Evolutionary conservation across 148 eudicot genomes (phyloP).

Genomic region (Fagopyrum esculentum): DNA sequence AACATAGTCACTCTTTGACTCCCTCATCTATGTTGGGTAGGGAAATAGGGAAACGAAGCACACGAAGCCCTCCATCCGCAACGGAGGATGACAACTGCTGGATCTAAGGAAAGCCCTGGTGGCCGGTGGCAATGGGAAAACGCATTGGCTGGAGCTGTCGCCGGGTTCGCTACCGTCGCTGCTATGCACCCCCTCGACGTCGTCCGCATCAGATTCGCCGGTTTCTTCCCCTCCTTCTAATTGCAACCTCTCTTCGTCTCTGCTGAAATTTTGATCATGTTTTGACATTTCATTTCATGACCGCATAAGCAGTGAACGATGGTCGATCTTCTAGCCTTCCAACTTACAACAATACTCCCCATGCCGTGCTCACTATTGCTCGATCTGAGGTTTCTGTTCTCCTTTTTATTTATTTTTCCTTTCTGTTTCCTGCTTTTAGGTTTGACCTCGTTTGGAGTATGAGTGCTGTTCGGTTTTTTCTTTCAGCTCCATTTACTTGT

Average conservation of each 20-base stretch:
- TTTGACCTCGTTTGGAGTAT: constrained; percentile 1
- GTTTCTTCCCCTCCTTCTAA: constrained; percentile 20
- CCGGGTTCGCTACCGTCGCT: constrained; percentile 80
- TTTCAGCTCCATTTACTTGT: not conserved
- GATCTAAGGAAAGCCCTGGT: not conserved
- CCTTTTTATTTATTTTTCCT: not conserved
- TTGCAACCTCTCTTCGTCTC: not conserved
- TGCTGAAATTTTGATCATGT: not conserved
- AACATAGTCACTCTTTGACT: no score
- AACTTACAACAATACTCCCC: constrained; percentile 74
- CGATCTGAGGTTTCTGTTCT: constrained; percentile 57
- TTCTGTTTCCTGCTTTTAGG: not conserved
- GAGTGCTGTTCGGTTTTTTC: no score
- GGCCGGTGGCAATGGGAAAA: constrained; percentile 75
- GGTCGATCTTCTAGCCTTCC: constrained; percentile 63
- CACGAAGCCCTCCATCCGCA: no score
- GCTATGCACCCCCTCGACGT: constrained; percentile 94
- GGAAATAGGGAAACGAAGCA: no score
- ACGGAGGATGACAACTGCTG: not conserved
- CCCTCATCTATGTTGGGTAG: no score
- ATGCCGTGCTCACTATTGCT: constrained; percentile 81
- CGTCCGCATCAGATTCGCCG: constrained; percentile 94
- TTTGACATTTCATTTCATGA: not conserved
- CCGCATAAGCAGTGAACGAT: constrained; percentile 53
- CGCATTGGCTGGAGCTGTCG: constrained; percentile 62